Conservation (phyloP, 176 grass and related monocot species). For the Rhipidocladum racemiflorum region DNA sequence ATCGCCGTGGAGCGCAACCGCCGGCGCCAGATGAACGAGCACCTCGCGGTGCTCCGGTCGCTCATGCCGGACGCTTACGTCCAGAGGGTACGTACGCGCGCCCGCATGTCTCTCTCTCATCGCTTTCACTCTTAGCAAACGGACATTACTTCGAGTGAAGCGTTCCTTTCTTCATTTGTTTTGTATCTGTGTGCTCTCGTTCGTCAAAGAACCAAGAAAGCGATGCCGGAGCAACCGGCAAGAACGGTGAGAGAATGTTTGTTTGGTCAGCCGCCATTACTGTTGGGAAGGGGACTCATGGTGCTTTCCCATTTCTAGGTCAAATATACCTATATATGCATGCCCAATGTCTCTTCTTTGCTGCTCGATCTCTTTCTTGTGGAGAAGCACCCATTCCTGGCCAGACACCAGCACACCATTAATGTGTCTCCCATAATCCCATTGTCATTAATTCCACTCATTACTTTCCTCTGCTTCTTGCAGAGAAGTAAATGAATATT, state of each 20-base stretch:
- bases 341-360: background rate
- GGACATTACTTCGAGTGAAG: constrained; percentile 17
- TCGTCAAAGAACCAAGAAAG: constrained; percentile 33
- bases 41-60: constrained; percentile 72
- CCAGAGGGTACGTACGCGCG: constrained; percentile 60
- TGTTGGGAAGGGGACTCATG: background rate
- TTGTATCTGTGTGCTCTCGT: background rate
- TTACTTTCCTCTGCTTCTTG: background rate
- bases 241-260: constrained; percentile 8
- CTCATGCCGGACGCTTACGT: constrained; percentile 82
- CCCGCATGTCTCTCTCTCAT: background rate
- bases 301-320: background rate
- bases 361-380: background rate
- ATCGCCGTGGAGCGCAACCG: constrained; percentile 99
- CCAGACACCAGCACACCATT: constrained; percentile 31
- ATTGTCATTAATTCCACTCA: background rate
- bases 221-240: constrained; percentile 28
- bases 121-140: background rate
- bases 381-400: constrained; percentile 7
- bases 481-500: background rate
- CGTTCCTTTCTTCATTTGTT: background rate
- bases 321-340: background rate
- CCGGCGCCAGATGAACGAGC: constrained; percentile 93
- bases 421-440: constrained; percentile 42
- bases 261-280: background rate